Evolutionary conservation across 129 eudicot genomes (phyloP).

Genomic region (Helianthus annuus): HanXRQr2.0-SUNRISE NC_035444.2:53960949-53961448

Average conservation of each 20-base stretch:
- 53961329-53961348: slow-evolving; percentile 46
- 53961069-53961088: not conserved
- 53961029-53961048: not conserved
- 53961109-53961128: not conserved
- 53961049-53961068: slow-evolving; percentile 12
- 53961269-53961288: not conserved
- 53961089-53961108: no score
- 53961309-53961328: slow-evolving; percentile 28
- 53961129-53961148: not conserved
- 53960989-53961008: not conserved
- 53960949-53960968: no score
- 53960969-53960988: no score
- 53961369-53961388: slow-evolving; percentile 42
- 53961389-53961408: slow-evolving; percentile 38
- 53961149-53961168: slow-evolving; percentile 9
- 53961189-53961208: not conserved
- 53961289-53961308: not conserved
- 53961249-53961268: not conserved
- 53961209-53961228: not conserved
- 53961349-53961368: slow-evolving; percentile 47
- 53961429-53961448: slow-evolving; percentile 37
- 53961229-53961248: slow-evolving; percentile 14
- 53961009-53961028: not conserved
- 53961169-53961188: not conserved
- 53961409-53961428: slow-evolving; percentile 40